Conservation (phyloP, 345 rosid species). For the Rhizophora mangle region DNA sequence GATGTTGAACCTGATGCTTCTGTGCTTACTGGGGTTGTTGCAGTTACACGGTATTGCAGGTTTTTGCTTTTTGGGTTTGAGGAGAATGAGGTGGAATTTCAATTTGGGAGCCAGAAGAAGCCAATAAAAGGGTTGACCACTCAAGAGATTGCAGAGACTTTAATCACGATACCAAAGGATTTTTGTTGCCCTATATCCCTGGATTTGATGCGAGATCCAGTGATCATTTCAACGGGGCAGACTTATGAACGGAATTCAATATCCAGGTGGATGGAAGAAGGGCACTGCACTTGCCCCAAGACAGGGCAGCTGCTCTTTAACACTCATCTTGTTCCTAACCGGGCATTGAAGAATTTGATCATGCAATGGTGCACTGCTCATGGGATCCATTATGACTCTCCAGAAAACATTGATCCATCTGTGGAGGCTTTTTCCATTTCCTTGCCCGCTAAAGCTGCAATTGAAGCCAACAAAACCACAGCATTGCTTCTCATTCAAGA, state of each 20-base stretch:
- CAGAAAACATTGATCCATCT: constrained; percentile 45
- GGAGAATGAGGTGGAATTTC: constrained; percentile 49
- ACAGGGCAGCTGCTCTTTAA: constrained; percentile 73
- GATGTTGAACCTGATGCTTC: constrained; percentile 82
- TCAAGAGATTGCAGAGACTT: constrained; percentile 73
- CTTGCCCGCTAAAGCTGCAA: constrained; percentile 67
- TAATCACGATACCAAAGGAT: constrained; percentile 63
- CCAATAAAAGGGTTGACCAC: constrained; percentile 54
- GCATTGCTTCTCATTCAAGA: constrained; percentile 61
- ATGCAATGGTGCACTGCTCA: constrained; percentile 78
- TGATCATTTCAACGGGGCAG: constrained; percentile 81
- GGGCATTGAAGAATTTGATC: constrained; percentile 83
- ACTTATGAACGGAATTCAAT: constrained; percentile 86
- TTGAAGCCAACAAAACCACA: constrained; percentile 79
- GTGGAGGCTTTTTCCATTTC: constrained; percentile 52
- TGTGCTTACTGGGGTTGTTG: constrained; percentile 78
- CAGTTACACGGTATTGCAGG: constrained; percentile 68
- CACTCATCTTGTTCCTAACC: constrained; percentile 68
- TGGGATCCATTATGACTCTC: constrained; percentile 56
- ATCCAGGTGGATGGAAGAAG: constrained; percentile 91
- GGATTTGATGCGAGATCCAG: constrained; percentile 94
- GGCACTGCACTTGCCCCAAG: constrained; percentile 81
- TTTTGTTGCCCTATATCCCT: constrained; percentile 81
- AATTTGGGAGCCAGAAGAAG: constrained; percentile 48
- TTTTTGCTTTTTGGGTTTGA: constrained; percentile 73